Evolutionary conservation across 345 rosid species (phyloP).

Genomic region (Arabis alpina): DNA sequence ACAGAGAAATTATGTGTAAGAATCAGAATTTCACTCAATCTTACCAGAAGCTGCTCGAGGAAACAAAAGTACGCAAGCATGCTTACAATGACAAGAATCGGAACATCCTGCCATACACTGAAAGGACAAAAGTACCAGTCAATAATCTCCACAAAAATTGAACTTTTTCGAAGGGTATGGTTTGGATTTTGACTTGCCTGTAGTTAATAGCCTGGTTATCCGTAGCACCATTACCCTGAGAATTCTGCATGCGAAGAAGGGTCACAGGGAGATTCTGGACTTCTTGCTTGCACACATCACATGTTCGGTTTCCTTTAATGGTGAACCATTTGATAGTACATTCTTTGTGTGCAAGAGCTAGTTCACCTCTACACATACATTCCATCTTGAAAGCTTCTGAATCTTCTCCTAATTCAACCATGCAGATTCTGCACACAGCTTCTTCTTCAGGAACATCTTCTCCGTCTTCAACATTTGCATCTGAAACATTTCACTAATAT

Average conservation of each 20-base stretch:
- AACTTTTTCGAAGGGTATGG: not conserved
- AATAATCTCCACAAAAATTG: not conserved
- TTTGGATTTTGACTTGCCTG: slow-evolving; percentile 58
- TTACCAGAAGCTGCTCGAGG: slow-evolving; percentile 96
- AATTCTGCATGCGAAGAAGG: slow-evolving; percentile 76
- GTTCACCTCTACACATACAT: slow-evolving; percentile 94
- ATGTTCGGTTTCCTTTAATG: slow-evolving; percentile 92
- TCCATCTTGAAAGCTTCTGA: slow-evolving; percentile 92
- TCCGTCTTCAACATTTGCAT: slow-evolving; percentile 57
- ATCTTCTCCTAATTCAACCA: slow-evolving; percentile 83
- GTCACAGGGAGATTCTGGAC: slow-evolving; percentile 93
- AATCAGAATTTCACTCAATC: slow-evolving; percentile 28
- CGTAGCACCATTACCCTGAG: slow-evolving; percentile 51
- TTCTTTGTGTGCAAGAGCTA: slow-evolving; percentile 89
- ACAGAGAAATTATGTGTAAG: slow-evolving; percentile 8
- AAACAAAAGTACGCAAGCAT: slow-evolving; percentile 98
- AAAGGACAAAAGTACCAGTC: slow-evolving; percentile 12
- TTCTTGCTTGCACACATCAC: slow-evolving; percentile 97
- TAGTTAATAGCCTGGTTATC: slow-evolving; percentile 44
- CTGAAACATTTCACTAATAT: slow-evolving; percentile 78
- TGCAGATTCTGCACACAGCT: slow-evolving; percentile 94
- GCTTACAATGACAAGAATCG: slow-evolving; percentile 85
- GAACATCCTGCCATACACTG: slow-evolving; percentile 99
- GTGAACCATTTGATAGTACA: slow-evolving; percentile 98
- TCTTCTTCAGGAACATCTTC: slow-evolving; percentile 91